phyloP scores from a whole-genome alignment of 2,329 filamentous ascomycete species.

The Fonsecaea multimorphosa region DNA sequence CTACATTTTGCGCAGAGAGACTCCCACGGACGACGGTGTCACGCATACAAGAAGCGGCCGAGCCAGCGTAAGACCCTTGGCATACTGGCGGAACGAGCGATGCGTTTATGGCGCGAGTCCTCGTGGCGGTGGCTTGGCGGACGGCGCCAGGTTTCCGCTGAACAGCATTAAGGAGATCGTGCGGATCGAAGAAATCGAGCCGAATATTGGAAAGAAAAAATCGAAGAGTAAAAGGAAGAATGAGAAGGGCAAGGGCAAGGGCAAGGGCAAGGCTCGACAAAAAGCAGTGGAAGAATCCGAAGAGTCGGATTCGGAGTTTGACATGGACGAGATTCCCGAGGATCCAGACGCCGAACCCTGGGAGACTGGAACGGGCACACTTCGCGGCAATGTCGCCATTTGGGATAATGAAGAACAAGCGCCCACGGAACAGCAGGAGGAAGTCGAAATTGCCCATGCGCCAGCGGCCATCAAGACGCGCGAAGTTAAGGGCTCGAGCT shows the following conservation, averaged over 20 bases:
- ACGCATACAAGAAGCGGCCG: slow-evolving; percentile 78
- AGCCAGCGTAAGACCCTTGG: slow-evolving; percentile 76
- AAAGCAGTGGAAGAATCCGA: slow-evolving; percentile 23
- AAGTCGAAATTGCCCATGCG: slow-evolving; percentile 65
- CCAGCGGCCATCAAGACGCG: slow-evolving; percentile 62
- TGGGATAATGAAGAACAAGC: slow-evolving; percentile 51
- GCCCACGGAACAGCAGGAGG: slow-evolving; percentile 48
- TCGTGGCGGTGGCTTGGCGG: slow-evolving; percentile 43
- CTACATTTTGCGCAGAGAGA: slow-evolving; percentile 59
- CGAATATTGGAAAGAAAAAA: slow-evolving; percentile 45
- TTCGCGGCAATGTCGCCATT: slow-evolving; percentile 52
- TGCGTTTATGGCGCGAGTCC: slow-evolving; percentile 69
- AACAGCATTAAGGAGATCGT: slow-evolving; percentile 78
- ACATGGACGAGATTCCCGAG: slow-evolving; percentile 46
- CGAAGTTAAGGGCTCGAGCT: slow-evolving; percentile 62
- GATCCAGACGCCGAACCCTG: slow-evolving; percentile 48
- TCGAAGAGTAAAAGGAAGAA: slow-evolving; percentile 46
- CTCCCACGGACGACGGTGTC: slow-evolving; percentile 59
- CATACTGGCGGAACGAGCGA: slow-evolving; percentile 86
- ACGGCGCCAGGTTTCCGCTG: slow-evolving; percentile 65
- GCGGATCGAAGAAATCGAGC: slow-evolving; percentile 69
- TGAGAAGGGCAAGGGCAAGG: slow-evolving; percentile 45
- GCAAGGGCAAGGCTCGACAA: slow-evolving; percentile 33
- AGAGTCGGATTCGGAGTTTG: slow-evolving; percentile 44
- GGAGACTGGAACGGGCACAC: slow-evolving; percentile 52